Conservation (phyloP, 202 grass and related monocot genomes). For the Zoysia matrella region DNA sequence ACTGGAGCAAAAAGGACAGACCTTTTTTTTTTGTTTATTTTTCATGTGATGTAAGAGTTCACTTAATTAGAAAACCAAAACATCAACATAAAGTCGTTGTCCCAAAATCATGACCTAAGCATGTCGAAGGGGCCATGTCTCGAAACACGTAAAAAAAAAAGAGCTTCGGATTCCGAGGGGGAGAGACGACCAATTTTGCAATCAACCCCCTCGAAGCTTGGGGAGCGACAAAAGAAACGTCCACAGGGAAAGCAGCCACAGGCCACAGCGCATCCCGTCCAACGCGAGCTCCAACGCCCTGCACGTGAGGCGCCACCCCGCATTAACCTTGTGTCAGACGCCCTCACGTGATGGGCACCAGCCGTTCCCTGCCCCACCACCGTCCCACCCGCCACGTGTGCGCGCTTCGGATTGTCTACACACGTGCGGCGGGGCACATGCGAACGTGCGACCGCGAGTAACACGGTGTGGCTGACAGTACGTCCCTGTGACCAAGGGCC, state of each 20-base stretch:
- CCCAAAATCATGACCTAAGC: no score
- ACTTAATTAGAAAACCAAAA: no score
- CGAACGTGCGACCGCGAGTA: slow-evolving; percentile 11
- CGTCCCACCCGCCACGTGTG: slow-evolving; percentile 57
- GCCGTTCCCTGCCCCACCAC: slow-evolving; percentile 12
- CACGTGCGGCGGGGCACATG: slow-evolving; percentile 69
- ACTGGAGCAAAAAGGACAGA: no score
- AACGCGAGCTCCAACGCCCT: slow-evolving; percentile 39
- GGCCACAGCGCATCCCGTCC: background rate
- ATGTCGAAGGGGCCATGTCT: no score
- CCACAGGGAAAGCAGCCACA: background rate
- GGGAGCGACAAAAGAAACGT: background rate
- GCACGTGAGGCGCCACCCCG: slow-evolving; percentile 60
- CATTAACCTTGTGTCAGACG: slow-evolving; percentile 67
- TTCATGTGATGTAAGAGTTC: no score
- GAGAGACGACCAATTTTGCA: background rate
- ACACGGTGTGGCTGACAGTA: background rate
- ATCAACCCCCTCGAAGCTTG: background rate
- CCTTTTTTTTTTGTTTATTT: no score
- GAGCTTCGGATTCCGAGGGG: background rate
- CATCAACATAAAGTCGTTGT: no score
- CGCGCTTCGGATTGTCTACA: slow-evolving; percentile 52
- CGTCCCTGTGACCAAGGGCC: slow-evolving; percentile 2
- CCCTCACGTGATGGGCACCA: slow-evolving; percentile 57
- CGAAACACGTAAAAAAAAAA: no score